Evolutionary conservation across 148 eudicot species (phyloP), one percentile per base, ranked within the genome.

Genomic region (Camellia japonica): DNA sequence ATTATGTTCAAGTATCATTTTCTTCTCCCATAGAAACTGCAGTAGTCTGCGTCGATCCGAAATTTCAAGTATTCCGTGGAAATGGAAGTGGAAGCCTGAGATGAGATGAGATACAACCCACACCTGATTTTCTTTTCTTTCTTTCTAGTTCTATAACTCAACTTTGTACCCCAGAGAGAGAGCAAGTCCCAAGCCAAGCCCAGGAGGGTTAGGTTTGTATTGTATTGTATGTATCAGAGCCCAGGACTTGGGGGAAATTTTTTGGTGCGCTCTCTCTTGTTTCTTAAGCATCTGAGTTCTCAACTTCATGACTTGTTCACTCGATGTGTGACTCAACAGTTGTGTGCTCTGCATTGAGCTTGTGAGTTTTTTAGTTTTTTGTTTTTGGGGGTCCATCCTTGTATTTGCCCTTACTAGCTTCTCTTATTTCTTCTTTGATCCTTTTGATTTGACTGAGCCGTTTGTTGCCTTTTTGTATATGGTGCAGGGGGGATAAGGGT

Each of bases 291-390:
- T 74, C 69, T 19, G 41, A 61, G n/a, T 42, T 49, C 68, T 30
- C 38, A 30, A 30, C 64, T 38, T 7, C 49, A 76, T 43, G 58
- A 15, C 63, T 73, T 30, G 38, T 30, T 44, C 47, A 19, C 58
- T 43, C 69, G 38, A 76, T 76, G 79, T 19, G 79, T 76, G 70
- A 76, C 58, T 76, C 79, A 46, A 19, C 79, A 20, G 42, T 61
- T 44, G 58, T 46, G 42, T n/a, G 68, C 55, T 43, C 78, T 62
- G 12, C 67, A 43, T n/a, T 59, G 38, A 44, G 68, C 54, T 46
- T 61, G 78, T 76, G 78, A 61, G 78, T 73, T 42, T 62, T 30
- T 30, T 30, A 30, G 38, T 30, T 30, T 30, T 30, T 30, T 30
- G 38, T 30, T 30, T 30, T 30, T 30, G 38, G 38, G 38, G 38